Conservation (phyloP, 441 rosid species). For the Euphorbia celastroides region DNA sequence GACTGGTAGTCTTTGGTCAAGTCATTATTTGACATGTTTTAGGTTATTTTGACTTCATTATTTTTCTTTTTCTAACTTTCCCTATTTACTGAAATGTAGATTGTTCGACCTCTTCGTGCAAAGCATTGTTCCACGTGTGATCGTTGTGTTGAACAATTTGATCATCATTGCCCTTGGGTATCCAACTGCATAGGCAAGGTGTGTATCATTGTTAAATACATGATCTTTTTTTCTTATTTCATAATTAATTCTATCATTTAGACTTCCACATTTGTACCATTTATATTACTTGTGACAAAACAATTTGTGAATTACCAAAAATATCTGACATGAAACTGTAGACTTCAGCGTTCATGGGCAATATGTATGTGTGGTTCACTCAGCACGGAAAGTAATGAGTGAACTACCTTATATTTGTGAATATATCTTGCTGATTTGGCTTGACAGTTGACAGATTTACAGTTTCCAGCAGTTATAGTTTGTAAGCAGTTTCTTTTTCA, state of each 20-base stretch:
- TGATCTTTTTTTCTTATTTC: not conserved
- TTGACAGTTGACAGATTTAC: not conserved
- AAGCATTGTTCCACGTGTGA: constrained; percentile 95
- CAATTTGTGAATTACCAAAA: not conserved
- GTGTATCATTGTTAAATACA: constrained; percentile 19
- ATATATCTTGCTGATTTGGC: not conserved
- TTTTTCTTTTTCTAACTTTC: constrained; percentile 8
- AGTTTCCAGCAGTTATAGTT: not conserved
- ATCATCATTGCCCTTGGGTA: constrained; percentile 99
- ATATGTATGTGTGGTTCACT: not conserved
- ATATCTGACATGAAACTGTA: not conserved
- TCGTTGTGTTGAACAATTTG: constrained; percentile 97
- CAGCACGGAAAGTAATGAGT: not conserved
- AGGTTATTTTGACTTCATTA: constrained; percentile 4
- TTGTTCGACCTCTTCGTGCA: constrained; percentile 93
- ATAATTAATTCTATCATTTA: not conserved
- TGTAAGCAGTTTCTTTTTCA: not conserved
- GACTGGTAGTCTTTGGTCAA: constrained; percentile 1
- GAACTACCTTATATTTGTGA: not conserved
- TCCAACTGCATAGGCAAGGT: constrained; percentile 99
- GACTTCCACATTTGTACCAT: not conserved
- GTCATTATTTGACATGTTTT: not conserved
- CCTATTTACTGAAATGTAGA: constrained; percentile 36
- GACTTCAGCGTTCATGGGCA: not conserved
- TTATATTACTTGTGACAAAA: not conserved